These are phyloP conservation scores for Fusarium xylarioides DNA, from an alignment of 2,329 filamentous ascomycete species.

Conservation along the genomic window DNA sequence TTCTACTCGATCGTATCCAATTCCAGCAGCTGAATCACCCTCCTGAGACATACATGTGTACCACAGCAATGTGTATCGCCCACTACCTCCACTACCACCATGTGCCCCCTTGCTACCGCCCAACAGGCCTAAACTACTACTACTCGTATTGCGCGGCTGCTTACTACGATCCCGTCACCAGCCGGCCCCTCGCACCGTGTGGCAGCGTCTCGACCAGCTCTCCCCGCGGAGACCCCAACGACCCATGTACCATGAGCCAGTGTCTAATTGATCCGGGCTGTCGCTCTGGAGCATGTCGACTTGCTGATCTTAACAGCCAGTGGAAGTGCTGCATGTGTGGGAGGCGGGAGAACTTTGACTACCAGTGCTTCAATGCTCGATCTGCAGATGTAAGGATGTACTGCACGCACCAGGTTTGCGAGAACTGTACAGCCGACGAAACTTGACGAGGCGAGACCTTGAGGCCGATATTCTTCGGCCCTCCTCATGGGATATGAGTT, in stretches of 20 bases:
- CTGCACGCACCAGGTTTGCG: slow-evolving; percentile 60
- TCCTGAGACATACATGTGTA: slow-evolving; percentile 41
- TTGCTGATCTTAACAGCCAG: slow-evolving; percentile 57
- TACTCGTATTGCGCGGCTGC: slow-evolving; percentile 56
- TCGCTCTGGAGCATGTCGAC: slow-evolving; percentile 57
- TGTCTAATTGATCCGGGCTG: slow-evolving; percentile 59
- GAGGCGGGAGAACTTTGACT: slow-evolving; percentile 56
- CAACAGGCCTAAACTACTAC: slow-evolving; percentile 52
- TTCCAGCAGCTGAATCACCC: slow-evolving; percentile 23
- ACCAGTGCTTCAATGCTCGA: slow-evolving; percentile 58
- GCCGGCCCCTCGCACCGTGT: slow-evolving; percentile 37
- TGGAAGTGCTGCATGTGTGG: slow-evolving; percentile 63
- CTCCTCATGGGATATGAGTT: slow-evolving; percentile 1
- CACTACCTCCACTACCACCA: slow-evolving; percentile 63
- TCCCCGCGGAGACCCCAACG: slow-evolving; percentile 46
- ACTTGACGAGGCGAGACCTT: neutral
- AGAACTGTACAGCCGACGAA: slow-evolving; percentile 48
- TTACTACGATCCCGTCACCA: slow-evolving; percentile 43
- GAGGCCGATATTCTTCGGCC: slow-evolving; percentile 22
- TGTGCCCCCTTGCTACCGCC: slow-evolving; percentile 52
- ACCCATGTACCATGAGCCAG: slow-evolving; percentile 56
- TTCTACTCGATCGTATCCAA: slow-evolving; percentile 22
- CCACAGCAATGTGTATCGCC: slow-evolving; percentile 58
- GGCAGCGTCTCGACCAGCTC: slow-evolving; percentile 24
- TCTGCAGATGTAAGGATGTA: slow-evolving; percentile 57